Conservation (phyloP, 352 stramenopile species). For the Pythium apleroticum region DNA sequence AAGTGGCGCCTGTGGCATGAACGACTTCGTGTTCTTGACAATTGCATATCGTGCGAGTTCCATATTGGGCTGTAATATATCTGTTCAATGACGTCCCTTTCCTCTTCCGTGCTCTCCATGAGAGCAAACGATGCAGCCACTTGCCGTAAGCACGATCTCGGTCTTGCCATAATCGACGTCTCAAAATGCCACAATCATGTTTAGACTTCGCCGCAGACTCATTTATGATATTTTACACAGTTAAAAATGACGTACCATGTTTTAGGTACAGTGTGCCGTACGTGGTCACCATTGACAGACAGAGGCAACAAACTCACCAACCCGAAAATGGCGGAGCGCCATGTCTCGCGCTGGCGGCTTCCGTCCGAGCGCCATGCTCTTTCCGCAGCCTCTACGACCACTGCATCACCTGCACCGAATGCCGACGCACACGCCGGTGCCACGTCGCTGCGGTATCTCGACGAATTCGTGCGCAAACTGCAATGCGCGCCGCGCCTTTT, state of each 20-base stretch:
- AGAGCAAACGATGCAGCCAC: too few relatives aligned
- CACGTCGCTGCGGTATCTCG: slow-evolving; percentile 76
- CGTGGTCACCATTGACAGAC: neutral
- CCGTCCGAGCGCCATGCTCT: slow-evolving; percentile 12
- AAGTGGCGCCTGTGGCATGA: neutral
- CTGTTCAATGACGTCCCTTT: neutral
- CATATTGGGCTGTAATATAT: neutral
- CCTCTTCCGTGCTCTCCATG: too few relatives aligned
- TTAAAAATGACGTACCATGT: neutral
- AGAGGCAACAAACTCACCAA: neutral
- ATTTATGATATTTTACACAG: neutral
- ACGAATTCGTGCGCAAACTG: slow-evolving; percentile 83
- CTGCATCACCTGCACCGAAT: neutral
- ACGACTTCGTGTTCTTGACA: neutral
- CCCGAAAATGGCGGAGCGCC: slow-evolving; percentile 26
- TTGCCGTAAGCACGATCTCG: slow-evolving; percentile 2
- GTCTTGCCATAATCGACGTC: neutral
- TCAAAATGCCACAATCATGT: neutral
- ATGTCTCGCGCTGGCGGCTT: slow-evolving; percentile 39
- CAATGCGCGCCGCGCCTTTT: slow-evolving; percentile 70
- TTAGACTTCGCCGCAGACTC: neutral
- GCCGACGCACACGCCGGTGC: slow-evolving; percentile 12
- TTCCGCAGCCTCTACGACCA: neutral
- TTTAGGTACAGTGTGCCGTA: slow-evolving; percentile 15
- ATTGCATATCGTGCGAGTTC: too few relatives aligned